phyloP scores from a whole-genome alignment of 345 rosid genomes.

The Sonneratia caseolaris region DNA sequence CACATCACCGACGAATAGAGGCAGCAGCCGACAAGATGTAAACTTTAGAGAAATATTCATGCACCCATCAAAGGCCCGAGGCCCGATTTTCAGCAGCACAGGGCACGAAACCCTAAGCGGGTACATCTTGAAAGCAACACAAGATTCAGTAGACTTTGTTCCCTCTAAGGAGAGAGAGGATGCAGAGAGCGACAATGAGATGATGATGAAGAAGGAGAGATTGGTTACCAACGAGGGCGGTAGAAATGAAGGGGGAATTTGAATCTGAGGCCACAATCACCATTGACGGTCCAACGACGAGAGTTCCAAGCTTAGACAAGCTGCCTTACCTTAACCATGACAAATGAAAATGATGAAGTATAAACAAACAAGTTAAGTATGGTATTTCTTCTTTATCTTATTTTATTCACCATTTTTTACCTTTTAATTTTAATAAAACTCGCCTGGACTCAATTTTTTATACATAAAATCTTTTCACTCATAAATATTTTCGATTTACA shows the following conservation, averaged over 20 bases:
- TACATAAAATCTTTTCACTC: no score
- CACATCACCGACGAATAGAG: not conserved
- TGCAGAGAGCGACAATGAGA: not conserved
- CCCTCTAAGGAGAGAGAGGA: not conserved
- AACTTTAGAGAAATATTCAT: not conserved
- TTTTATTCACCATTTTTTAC: no score
- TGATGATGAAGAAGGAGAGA: not conserved
- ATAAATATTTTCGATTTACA: no score
- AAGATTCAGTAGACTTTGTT: not conserved
- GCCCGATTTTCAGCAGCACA: not conserved
- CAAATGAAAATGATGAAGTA: not conserved
- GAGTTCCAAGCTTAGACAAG: not conserved
- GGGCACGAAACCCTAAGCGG: not conserved
- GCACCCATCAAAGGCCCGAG: not conserved
- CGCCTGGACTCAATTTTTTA: no score
- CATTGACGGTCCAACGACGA: not conserved
- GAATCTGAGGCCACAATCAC: constrained; percentile 14
- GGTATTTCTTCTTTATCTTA: not conserved
- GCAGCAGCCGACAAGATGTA: not conserved
- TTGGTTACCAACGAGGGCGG: constrained; percentile 5
- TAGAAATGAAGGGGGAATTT: constrained; percentile 4
- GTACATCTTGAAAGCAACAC: not conserved
- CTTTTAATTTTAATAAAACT: no score
- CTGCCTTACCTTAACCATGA: not conserved
- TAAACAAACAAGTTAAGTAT: not conserved